These are phyloP conservation scores for Salix viminalis DNA, from an alignment of 345 rosid genomes.

Conservation along the genomic window DNA sequence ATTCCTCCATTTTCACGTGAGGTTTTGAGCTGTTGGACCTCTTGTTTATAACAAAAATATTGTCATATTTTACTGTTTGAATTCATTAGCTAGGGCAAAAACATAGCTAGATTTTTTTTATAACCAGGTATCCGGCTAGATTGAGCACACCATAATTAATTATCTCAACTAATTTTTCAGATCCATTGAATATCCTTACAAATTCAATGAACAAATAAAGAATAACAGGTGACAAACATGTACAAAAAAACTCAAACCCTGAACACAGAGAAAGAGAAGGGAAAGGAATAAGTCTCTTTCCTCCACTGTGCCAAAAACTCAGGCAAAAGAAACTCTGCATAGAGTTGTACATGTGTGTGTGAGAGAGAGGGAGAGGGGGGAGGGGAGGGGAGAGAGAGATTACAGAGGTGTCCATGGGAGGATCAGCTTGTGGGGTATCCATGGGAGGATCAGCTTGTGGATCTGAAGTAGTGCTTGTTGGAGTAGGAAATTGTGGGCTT, in stretches of 20 bases:
- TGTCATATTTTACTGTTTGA: not conserved
- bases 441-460: not conserved
- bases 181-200: no score
- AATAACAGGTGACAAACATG: accelerated
- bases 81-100: not conserved
- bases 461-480: not conserved
- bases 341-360: not conserved
- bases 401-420: not conserved
- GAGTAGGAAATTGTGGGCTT: not conserved
- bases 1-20: no score
- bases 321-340: no score
- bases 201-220: no score
- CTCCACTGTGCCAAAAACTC: no score
- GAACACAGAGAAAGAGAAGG: no score
- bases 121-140: no score
- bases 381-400: not conserved
- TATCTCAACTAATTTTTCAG: accelerated
- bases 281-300: no score
- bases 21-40: no score
- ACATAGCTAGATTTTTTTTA: no score
- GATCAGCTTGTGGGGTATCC: not conserved
- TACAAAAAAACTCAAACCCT: accelerated
- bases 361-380: not conserved
- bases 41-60: not conserved
- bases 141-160: no score